Conservation (phyloP, 2,329 filamentous ascomycete genomes). For the Alternaria conjuncta region DNA sequence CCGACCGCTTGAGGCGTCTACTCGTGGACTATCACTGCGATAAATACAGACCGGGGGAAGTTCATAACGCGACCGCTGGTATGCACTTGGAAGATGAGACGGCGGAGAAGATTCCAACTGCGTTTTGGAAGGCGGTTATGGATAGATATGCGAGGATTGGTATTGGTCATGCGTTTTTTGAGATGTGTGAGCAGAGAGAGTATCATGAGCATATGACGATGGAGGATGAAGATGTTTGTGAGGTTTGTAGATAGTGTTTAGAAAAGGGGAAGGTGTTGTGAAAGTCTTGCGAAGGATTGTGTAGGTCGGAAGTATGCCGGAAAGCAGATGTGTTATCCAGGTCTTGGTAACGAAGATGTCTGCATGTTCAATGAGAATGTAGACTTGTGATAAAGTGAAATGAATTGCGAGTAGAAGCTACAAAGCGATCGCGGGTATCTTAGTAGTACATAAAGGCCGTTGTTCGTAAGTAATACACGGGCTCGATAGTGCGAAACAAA, state of each 20-base stretch:
- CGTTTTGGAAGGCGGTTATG: neutral
- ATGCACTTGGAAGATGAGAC: neutral
- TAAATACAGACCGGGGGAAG: neutral
- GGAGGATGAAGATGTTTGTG: neutral
- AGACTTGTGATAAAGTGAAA: neutral
- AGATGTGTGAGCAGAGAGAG: neutral
- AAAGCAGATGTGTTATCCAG: neutral
- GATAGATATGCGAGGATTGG: neutral
- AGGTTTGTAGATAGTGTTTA: neutral
- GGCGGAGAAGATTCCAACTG: neutral
- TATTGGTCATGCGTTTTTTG: too few relatives aligned
- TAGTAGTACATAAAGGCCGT: neutral
- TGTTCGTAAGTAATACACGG: neutral
- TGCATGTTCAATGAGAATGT: neutral
- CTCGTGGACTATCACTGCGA: neutral
- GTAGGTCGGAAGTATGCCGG: too few relatives aligned
- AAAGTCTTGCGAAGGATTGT: neutral
- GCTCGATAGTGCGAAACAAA: neutral
- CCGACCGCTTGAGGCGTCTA: neutral
- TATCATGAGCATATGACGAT: neutral
- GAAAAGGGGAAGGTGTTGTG: too few relatives aligned
- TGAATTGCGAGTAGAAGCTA: neutral
- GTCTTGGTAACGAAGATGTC: neutral
- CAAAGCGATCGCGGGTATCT: conserved; percentile 1
- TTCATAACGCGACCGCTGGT: neutral